Conservation (phyloP, 1,284 basidiomycete species). For the Malassezia restricta region DNA sequence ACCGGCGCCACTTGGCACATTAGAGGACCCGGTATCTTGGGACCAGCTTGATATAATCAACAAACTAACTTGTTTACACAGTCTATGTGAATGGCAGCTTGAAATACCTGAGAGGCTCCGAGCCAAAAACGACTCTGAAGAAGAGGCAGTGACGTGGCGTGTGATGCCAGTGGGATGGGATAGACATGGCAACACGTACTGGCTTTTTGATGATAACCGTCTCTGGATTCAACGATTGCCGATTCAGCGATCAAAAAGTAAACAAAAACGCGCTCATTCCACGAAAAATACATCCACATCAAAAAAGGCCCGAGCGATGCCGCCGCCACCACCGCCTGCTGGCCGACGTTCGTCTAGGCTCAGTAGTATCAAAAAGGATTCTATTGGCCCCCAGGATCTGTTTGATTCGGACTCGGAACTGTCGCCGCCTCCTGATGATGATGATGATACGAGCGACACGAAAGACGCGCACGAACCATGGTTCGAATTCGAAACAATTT, state of each 20-base stretch:
- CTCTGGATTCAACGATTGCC: conserved; percentile 65
- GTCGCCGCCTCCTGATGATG: conserved; percentile 48
- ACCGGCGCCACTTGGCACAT: conserved; percentile 20
- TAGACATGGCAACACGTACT: conserved; percentile 66
- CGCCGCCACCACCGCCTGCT: conserved; percentile 29
- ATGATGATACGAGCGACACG: conserved; percentile 48
- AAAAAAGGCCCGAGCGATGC: conserved; percentile 20
- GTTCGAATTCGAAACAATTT: conserved; percentile 51
- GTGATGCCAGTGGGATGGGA: conserved; percentile 79
- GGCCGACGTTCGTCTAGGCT: conserved; percentile 39
- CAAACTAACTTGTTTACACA: conserved; percentile 46
- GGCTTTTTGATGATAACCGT: conserved; percentile 73
- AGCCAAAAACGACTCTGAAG: conserved; percentile 49
- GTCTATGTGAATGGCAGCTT: conserved; percentile 52
- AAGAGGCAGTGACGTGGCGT: conserved; percentile 49
- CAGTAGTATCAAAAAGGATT: conserved; percentile 9
- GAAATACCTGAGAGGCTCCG: conserved; percentile 50
- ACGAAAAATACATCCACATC: neutral
- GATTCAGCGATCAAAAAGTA: conserved; percentile 21
- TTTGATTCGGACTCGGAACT: conserved; percentile 30
- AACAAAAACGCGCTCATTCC: neutral
- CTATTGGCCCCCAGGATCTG: neutral
- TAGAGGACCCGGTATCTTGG: conserved; percentile 46
- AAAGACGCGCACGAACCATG: conserved; percentile 53
- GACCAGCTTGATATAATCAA: conserved; percentile 48